Evolutionary conservation across 805 yeast genomes (phyloP).

Genomic region (Pichia manshurica): DNA sequence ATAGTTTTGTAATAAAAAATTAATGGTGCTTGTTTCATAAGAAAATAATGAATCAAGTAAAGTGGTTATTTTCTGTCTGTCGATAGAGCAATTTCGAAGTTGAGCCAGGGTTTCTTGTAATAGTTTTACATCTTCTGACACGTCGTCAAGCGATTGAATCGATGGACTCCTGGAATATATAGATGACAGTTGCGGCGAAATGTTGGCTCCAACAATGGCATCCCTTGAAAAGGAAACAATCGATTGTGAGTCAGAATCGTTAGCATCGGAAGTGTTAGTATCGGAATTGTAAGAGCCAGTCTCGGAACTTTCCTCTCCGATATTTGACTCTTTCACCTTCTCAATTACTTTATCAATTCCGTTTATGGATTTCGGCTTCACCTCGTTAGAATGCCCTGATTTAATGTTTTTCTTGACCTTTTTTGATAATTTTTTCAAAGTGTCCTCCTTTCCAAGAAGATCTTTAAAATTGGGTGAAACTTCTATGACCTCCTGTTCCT

Average conservation of each 20-base stretch:
- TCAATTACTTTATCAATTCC: too few species aligned
- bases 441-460: neutral
- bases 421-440: neutral
- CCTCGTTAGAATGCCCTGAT: neutral
- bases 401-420: neutral
- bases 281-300: too few species aligned
- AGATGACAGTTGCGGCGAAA: neutral
- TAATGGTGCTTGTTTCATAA: slow-evolving; percentile 7
- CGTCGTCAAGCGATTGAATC: neutral
- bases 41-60: slow-evolving; percentile 11
- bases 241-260: neutral
- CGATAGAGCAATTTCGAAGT: slow-evolving; percentile 10
- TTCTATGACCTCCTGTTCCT: neutral
- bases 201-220: neutral
- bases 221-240: slow-evolving; percentile 3
- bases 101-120: neutral
- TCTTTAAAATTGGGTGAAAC: neutral
- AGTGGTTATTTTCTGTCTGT: slow-evolving; percentile 17
- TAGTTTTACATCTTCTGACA: neutral
- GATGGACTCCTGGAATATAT: neutral
- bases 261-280: too few species aligned
- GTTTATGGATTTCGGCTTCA: neutral
- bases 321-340: too few species aligned
- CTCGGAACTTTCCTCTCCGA: too few species aligned
- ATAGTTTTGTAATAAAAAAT: slow-evolving; percentile 9